These are phyloP conservation scores for Thraustotheca clavata DNA, from an alignment of 352 stramenopile species.

Conservation along the genomic window DNA sequence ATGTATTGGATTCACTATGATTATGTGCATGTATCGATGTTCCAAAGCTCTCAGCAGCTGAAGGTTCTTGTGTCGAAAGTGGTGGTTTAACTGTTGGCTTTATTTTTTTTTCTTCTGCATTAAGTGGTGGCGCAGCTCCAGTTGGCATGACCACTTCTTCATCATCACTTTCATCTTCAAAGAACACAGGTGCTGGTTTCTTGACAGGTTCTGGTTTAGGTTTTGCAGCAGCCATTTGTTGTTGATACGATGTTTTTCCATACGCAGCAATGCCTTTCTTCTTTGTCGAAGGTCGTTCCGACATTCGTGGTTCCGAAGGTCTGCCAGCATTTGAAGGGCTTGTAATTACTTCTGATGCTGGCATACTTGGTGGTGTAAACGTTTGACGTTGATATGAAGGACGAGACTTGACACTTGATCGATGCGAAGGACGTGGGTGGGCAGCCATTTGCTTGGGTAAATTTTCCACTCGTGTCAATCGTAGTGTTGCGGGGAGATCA, in stretches of 20 bases:
- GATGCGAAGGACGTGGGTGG: conserved; percentile 4
- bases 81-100: not conserved
- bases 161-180: not conserved
- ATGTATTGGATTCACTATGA: not conserved
- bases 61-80: not conserved
- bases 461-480: conserved; percentile 37
- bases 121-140: not conserved
- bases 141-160: not conserved
- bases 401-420: not conserved
- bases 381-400: conserved; percentile 18
- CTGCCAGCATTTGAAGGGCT: conserved; percentile 16
- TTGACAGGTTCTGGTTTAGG: not conserved
- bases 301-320: conserved; percentile 8
- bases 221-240: not conserved
- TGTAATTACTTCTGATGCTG: not conserved
- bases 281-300: conserved; percentile 5
- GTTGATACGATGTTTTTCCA: not conserved
- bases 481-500: conserved; percentile 72
- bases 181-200: not conserved
- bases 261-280: conserved; percentile 21
- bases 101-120: no score
- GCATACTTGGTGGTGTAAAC: conserved; percentile 1
- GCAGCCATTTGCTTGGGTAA: conserved; percentile 2
- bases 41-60: not conserved
- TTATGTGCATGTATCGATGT: not conserved